Conservation (phyloP, 1,284 basidiomycete species). For the Phylloporus gajari region DNA sequence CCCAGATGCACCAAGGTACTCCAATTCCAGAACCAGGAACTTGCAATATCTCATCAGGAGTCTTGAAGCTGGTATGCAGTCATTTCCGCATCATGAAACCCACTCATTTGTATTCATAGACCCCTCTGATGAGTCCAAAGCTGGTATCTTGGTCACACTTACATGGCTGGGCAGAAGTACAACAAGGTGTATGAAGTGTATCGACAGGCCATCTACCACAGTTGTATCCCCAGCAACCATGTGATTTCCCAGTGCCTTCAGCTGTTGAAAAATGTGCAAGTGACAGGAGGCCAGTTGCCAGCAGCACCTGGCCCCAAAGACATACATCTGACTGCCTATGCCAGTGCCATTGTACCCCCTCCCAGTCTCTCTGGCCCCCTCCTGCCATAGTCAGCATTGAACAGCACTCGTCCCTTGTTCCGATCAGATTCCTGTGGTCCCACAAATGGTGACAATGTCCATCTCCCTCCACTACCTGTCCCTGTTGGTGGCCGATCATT, state of each 20-base stretch:
- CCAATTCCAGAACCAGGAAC: slow-evolving; percentile 97
- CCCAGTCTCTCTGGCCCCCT: slow-evolving; percentile 72
- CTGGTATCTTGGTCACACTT: slow-evolving; percentile 98
- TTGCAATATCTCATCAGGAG: slow-evolving; percentile 95
- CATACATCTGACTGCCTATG: slow-evolving; percentile 94
- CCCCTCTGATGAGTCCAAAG: slow-evolving; percentile 95
- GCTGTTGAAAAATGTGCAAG: slow-evolving; percentile 83
- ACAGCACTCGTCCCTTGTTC: slow-evolving; percentile 61
- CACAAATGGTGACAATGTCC: slow-evolving; percentile 58
- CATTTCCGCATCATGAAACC: not conserved
- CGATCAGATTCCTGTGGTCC: slow-evolving; percentile 73
- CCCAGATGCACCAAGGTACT: slow-evolving; percentile 96
- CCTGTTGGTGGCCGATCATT: slow-evolving; percentile 59
- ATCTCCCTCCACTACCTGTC: slow-evolving; percentile 69
- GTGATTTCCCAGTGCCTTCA: slow-evolving; percentile 83
- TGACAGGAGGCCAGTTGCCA: slow-evolving; percentile 80
- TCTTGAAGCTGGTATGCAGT: slow-evolving; percentile 83
- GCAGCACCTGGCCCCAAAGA: slow-evolving; percentile 91
- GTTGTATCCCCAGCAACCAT: slow-evolving; percentile 87
- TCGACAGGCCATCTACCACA: slow-evolving; percentile 98
- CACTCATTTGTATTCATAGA: slow-evolving; percentile 58
- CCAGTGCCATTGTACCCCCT: slow-evolving; percentile 73
- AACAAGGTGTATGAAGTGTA: slow-evolving; percentile 99
- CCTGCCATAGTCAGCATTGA: slow-evolving; percentile 61
- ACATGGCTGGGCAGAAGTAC: slow-evolving; percentile 99